Evolutionary conservation across 805 yeast species (phyloP), one percentile per base, ranked within the genome.

Genomic region (Candida sakaeoensis): DNA sequence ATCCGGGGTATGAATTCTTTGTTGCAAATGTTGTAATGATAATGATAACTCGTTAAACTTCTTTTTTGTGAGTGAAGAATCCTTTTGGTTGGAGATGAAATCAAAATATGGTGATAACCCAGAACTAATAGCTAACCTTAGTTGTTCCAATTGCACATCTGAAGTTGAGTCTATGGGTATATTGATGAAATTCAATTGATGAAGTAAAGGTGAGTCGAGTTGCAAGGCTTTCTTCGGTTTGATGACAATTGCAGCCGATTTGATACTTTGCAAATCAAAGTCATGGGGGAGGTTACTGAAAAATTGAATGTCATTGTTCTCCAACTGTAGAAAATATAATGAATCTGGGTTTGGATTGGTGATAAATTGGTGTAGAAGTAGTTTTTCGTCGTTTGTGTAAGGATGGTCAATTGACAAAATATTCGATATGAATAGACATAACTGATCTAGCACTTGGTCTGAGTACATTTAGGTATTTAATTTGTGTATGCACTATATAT

Each of bases 91-190:
- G 3, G 45, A 38, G 6, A 75, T 55, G 7, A 74, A 67, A 32
- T 85, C 86, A 52, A 89, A 82, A 47, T 80, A 78, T 0, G 93
- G 86, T 0, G 79, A 69, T 16, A 88, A 65, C 1, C 89, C 95
- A 27, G 75, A 61, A 39, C 72, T 74, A 16, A 88, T 58, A 19
- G 90, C 58, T 0, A 78, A 64, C 48, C 79, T 69, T n/a, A 89
- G 52, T 19, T 70, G 66, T 35, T 81, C 83, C 42, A 73, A 72
- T 2, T 70, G 44, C 7, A 53, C 60, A 42, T 33, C 34, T 21
- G 33, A 44, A 21, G 19, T 39, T 9, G 26, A 31, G n/a, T 36
- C 36, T 8, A 36, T 31, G 5, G 72, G 72, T 5, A 68, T 55
- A 23, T 59, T 56, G 13, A 68, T 46, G 8, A 66, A 47, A 40